Evolutionary conservation across 2,329 filamentous ascomycete species (phyloP).

Genomic region (Colletotrichum higginsianum): DNA sequence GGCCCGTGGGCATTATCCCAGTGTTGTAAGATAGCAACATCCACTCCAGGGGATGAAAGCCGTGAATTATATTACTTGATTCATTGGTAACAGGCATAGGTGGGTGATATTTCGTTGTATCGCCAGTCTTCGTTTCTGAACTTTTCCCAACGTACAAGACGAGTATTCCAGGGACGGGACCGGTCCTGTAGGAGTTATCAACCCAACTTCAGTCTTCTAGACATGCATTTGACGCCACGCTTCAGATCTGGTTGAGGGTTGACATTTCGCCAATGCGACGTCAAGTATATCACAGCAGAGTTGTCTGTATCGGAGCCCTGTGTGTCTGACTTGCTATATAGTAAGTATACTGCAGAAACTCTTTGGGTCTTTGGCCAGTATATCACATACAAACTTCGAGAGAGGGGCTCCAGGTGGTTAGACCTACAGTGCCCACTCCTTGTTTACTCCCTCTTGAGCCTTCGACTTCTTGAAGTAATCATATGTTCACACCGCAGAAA

Average conservation of each 20-base stretch:
- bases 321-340: neutral
- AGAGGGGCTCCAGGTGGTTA: too few relatives aligned
- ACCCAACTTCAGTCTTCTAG: neutral
- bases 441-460: neutral
- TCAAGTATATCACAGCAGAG: neutral
- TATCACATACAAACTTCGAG: neutral
- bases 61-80: conserved; percentile 1
- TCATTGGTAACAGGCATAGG: too few relatives aligned
- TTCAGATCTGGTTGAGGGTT: neutral
- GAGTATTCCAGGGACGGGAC: neutral
- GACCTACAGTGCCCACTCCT: neutral
- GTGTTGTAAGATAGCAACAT: conserved; percentile 11
- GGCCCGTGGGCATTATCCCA: neutral
- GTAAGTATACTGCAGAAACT: neutral
- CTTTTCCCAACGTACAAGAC: too few relatives aligned
- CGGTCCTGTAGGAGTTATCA: neutral
- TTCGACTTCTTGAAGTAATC: neutral
- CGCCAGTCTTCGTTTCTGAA: neutral
- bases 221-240: too few relatives aligned
- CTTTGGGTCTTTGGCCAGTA: too few relatives aligned
- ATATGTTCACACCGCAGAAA: too few relatives aligned
- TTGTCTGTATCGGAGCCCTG: neutral
- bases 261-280: neutral
- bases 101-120: neutral
- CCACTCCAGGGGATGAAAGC: neutral